phyloP scores from a whole-genome alignment of 306 rosid species.

The Astragalus glycyphyllos region DNA sequence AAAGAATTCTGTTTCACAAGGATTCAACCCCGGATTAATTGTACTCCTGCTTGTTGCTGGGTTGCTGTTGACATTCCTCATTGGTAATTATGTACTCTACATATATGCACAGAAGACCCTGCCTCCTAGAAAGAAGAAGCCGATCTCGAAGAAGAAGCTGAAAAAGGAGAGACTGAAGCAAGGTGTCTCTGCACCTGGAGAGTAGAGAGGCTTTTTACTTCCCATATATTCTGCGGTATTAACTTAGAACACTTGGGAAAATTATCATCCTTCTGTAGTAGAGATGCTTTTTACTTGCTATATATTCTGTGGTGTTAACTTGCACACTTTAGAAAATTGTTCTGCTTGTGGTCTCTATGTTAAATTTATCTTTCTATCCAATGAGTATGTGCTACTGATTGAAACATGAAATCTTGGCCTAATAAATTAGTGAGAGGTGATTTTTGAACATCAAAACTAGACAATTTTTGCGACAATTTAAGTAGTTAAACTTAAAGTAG shows the following conservation, averaged over 20 bases:
- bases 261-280: slow-evolving; percentile 24
- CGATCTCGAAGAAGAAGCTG: slow-evolving; percentile 94
- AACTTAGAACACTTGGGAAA: too few species aligned
- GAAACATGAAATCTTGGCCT: not conserved
- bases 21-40: slow-evolving; percentile 85
- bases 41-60: slow-evolving; percentile 82
- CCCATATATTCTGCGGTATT: slow-evolving; percentile 36
- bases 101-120: slow-evolving; percentile 79
- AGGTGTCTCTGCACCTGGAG: slow-evolving; percentile 98
- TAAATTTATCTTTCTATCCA: slow-evolving; percentile 8
- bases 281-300: slow-evolving; percentile 23
- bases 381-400: not conserved
- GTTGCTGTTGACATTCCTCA: slow-evolving; percentile 65
- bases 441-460: too few species aligned
- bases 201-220: slow-evolving; percentile 50
- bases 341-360: slow-evolving; percentile 39
- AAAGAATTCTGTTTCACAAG: slow-evolving; percentile 58
- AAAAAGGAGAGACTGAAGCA: slow-evolving; percentile 92
- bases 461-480: too few species aligned
- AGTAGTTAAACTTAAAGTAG: too few species aligned
- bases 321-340: slow-evolving; percentile 39
- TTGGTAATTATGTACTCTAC: slow-evolving; percentile 83
- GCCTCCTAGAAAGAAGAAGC: slow-evolving; percentile 90
- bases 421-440: not conserved
- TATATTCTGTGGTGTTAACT: slow-evolving; percentile 42